A percentile compares a stretch with the other conserved stretches of the same genome.
phyloP scores from a whole-genome alignment of 345 rosid genomes.

The Raphanus sativus region DNA sequence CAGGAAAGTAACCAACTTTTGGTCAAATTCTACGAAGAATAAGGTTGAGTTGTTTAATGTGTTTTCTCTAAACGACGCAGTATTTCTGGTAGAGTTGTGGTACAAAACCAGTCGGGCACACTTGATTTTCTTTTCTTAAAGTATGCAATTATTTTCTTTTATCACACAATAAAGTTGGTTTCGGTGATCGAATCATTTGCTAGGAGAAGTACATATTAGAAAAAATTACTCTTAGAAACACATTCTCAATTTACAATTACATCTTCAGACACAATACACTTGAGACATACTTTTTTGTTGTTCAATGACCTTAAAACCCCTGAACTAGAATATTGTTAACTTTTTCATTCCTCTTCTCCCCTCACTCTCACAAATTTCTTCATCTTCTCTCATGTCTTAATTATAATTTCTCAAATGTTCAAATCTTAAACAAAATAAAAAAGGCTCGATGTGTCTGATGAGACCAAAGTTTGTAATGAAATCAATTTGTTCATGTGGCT shows the following conservation, averaged over 20 bases:
- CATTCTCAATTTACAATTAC: too few relatives aligned
- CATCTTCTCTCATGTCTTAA: too few relatives aligned
- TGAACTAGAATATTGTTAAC: too few relatives aligned
- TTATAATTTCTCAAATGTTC: not conserved
- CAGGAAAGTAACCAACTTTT: constrained; percentile 4
- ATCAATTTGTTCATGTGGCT: not conserved
- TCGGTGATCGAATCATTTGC: not conserved
- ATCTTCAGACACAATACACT: too few relatives aligned
- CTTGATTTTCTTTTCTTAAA: not conserved
- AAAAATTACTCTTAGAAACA: too few relatives aligned
- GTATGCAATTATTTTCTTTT: too few relatives aligned
- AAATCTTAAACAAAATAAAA: too few relatives aligned
- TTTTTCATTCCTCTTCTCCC: too few relatives aligned
- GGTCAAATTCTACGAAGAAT: constrained; percentile 42
- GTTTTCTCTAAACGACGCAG: constrained; percentile 41
- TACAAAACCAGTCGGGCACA: not conserved
- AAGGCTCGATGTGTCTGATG: not conserved
- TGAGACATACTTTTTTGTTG: too few relatives aligned
- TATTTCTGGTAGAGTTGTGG: constrained; percentile 43
- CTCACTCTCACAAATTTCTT: too few relatives aligned
- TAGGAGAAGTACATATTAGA: not conserved
- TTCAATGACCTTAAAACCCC: too few relatives aligned
- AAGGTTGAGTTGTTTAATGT: constrained; percentile 26
- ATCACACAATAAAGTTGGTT: not conserved
- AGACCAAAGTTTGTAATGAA: not conserved